A percentile compares a stretch with the other conserved stretches of the same genome.
Conservation (phyloP, 345 rosid genomes). For the Salix dunnii region DNA sequence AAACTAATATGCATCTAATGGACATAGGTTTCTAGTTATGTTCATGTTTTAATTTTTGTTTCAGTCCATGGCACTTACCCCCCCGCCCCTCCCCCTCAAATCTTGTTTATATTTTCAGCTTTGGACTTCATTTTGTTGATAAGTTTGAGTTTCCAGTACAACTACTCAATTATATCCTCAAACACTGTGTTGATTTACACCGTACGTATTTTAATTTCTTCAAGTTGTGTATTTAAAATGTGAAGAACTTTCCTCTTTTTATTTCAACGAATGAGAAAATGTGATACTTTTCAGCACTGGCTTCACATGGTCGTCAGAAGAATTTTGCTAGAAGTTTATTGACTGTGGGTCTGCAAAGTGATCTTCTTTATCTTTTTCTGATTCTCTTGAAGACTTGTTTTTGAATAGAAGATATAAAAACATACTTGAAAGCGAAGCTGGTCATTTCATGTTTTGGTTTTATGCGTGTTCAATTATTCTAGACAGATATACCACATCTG, state of each 20-base stretch:
- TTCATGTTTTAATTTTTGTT: no score
- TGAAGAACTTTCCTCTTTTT: background rate
- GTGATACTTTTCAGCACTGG: background rate
- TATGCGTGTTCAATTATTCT: slow-evolving; percentile 16
- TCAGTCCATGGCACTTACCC: no score
- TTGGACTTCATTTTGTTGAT: no score
- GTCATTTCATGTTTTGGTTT: slow-evolving; percentile 21
- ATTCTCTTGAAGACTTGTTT: background rate
- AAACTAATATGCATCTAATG: background rate
- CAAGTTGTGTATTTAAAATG: background rate
- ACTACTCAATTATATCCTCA: no score
- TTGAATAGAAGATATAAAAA: slow-evolving; percentile 6
- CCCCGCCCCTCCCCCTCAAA: no score
- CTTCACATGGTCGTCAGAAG: slow-evolving; percentile 10
- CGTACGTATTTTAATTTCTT: no score
- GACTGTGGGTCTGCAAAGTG: slow-evolving; percentile 14
- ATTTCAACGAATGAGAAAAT: background rate
- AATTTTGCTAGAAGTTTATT: slow-evolving; percentile 9
- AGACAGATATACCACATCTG: slow-evolving; percentile 1
- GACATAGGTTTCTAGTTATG: background rate
- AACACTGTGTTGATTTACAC: no score
- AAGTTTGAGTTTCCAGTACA: no score
- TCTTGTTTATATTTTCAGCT: no score
- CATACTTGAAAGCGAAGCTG: background rate
- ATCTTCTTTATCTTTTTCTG: background rate